Base-by-base conservation (phyloP, 495 filamentous ascomycete genomes). In the Aspergillus bertholletiae region DNA sequence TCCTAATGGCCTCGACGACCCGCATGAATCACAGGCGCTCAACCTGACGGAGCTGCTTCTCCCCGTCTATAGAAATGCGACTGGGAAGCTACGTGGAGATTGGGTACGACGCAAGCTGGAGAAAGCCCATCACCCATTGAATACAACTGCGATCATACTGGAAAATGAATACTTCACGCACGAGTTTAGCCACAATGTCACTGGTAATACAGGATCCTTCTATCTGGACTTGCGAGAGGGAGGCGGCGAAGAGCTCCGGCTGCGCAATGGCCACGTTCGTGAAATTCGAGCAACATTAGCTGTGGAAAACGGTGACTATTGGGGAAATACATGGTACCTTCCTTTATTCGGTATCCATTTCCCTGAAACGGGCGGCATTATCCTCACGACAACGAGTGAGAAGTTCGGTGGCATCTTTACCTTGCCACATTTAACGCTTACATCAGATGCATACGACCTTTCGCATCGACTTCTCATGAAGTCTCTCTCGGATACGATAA, bases 351-450 rank as follows among this genome's bases (percentile, higher is more conserved):
- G 94, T 18, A 80, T 94, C 5, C 92, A 97, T 74, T 93, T 89
- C 74, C 84, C 86, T 23, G 74, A 80, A 23, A 79, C 84, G 44
- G 94, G 94, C 3, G 78, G 80, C 5, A 85, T 95, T 39, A 69
- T 97, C 15, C 67, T 97, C 49, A 88, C 85, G 7, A 97, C 94
- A 1, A 90, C 92, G 12, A 95, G 89, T 63, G 88, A 96, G 66
- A 96, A 95, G 73, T 97, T 92, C 65, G 80, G 85, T 20, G 94
- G 94, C 34, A 82, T 97, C 27, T 95, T 96, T 65, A 84, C 86
- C 21, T 70, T 97, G 54, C 92, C 94, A 20, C 90, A 97, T 70
- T 81, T 98, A 26, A 74, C 86, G 7, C 77, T 89, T 13, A 84
- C 82, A 13, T 63, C 78, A 17, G 78, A 84, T 44, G 81, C 83